A percentile compares a stretch with the other conserved stretches of the same genome.
These are phyloP conservation scores for Eucalyptus regnans DNA, from an alignment of 345 rosid genomes.

Conservation along the genomic window DNA sequence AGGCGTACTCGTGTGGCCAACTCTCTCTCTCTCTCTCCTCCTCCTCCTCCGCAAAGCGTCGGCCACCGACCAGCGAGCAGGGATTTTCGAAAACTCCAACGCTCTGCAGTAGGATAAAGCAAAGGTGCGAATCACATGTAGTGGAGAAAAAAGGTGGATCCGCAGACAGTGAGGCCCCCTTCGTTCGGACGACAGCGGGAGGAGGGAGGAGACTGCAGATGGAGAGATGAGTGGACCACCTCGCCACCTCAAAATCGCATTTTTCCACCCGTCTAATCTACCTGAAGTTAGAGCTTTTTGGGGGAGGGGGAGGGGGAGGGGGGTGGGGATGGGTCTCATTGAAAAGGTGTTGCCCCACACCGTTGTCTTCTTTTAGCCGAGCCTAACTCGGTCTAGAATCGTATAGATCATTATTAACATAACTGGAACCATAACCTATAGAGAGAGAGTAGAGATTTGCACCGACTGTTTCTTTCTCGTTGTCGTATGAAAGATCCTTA, in stretches of 20 bases:
- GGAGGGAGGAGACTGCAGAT: background rate
- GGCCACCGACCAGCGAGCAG: background rate
- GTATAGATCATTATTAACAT: background rate
- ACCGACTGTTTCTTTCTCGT: background rate
- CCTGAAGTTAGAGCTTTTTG: background rate
- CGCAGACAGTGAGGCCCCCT: background rate
- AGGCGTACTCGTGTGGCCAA: background rate
- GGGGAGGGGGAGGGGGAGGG: rapidly evolving
- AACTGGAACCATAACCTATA: background rate
- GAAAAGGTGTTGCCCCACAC: background rate
- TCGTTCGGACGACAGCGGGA: background rate
- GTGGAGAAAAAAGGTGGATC: background rate
- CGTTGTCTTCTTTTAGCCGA: background rate
- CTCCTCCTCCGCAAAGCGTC: background rate
- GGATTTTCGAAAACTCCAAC: background rate
- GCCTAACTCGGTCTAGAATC: background rate
- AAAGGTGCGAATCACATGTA: background rate
- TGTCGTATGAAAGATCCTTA: background rate
- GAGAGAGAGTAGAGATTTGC: background rate
- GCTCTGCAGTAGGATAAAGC: background rate
- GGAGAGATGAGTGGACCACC: background rate
- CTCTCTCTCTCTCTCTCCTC: background rate
- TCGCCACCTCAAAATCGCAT: background rate
- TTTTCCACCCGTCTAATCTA: background rate
- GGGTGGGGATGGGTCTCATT: background rate